Base-by-base conservation (phyloP, 2,329 filamentous ascomycete species). In the Fusarium illudens region DNA sequence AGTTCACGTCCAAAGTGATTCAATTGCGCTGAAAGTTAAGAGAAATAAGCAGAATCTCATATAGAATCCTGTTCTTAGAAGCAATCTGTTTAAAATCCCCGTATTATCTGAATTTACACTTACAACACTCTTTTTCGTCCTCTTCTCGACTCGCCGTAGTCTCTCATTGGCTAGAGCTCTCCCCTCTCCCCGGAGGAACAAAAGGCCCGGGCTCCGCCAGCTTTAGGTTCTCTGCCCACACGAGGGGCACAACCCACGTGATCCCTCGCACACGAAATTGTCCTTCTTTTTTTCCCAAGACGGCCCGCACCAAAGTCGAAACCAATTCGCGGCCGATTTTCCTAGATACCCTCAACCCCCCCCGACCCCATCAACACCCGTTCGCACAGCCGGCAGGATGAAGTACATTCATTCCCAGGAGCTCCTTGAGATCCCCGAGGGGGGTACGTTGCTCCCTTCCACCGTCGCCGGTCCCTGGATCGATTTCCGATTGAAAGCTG, bases 361-460 rank as follows among this genome's bases (percentile, higher is more conserved):
- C 77, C 78, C 80, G 22, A 42, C 22, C 22, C 39, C 25, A 82
- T 80, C 78, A 79, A 79, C 78, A 79, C 78, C n/a, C n/a, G n/a
- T n/a, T 44, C 78, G 79, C 81, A 81, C 80, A 78, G 82, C 82
- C 84, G 85, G 86, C 92, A 97, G 92, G 86, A 98, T 98, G 96
- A 96, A 92, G 89, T 98, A 97, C 93, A 97, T 99, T 87, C 94
- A 97, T 90, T 97, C 93, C 81, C 89, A 95, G 87, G 95, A 99
- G 90, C 88, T 89, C 86, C 89, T 99, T 86, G 89, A 90, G 80
- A 93, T 99, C 85, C 96, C 96, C 80, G 93, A 97, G 84, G 93
- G 94, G 88, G 94, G 94, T 97, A 90, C 86, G 93, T 92, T 77
- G 72, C 74, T 68, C 73, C 70, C 25, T 65, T 62, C 48, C 58